Percentiles rank a stretch among this genome's conserved stretches.
phyloP scores from a whole-genome alignment of 1,284 basidiomycete species.

The Porodaedalea pini region DNA sequence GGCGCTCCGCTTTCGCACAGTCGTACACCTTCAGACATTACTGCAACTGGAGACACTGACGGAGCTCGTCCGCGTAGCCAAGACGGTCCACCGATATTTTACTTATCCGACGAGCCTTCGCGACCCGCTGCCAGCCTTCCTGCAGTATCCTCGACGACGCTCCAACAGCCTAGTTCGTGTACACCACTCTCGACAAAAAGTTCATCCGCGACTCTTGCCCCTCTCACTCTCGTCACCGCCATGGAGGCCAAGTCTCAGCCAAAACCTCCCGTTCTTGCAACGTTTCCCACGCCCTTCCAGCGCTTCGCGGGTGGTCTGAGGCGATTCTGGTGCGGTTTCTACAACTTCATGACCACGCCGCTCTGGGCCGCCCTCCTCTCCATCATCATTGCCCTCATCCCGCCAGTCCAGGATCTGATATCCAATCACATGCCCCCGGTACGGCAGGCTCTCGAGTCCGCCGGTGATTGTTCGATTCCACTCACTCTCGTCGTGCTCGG shows the following conservation, averaged over 20 bases:
- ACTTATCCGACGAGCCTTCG: conserved; percentile 3
- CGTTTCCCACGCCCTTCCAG: conserved; percentile 33
- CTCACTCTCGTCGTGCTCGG: conserved; percentile 89
- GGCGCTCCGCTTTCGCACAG: background rate
- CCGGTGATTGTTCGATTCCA: conserved; percentile 83
- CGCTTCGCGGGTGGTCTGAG: conserved; percentile 32
- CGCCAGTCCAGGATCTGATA: conserved; percentile 68
- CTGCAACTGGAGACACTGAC: background rate
- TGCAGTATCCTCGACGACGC: background rate
- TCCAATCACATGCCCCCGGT: conserved; percentile 62
- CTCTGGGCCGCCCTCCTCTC: conserved; percentile 79
- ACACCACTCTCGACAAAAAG: conserved; percentile 2
- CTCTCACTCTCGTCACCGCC: background rate
- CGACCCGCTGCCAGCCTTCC: conserved; percentile 1
- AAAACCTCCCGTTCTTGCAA: conserved; percentile 29
- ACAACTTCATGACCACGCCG: conserved; percentile 85
- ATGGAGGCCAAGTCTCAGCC: background rate
- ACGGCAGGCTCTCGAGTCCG: conserved; percentile 65
- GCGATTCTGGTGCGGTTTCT: conserved; percentile 44
- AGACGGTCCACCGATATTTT: background rate
- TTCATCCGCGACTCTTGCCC: conserved; percentile 7
- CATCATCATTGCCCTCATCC: conserved; percentile 77
- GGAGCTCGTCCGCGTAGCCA: background rate
- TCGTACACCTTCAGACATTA: conserved; percentile 4
- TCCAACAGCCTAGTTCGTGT: background rate